These are phyloP conservation scores for Penicillium simplicissimum DNA, from an alignment of 495 filamentous ascomycete species.

Conservation along the genomic window DNA sequence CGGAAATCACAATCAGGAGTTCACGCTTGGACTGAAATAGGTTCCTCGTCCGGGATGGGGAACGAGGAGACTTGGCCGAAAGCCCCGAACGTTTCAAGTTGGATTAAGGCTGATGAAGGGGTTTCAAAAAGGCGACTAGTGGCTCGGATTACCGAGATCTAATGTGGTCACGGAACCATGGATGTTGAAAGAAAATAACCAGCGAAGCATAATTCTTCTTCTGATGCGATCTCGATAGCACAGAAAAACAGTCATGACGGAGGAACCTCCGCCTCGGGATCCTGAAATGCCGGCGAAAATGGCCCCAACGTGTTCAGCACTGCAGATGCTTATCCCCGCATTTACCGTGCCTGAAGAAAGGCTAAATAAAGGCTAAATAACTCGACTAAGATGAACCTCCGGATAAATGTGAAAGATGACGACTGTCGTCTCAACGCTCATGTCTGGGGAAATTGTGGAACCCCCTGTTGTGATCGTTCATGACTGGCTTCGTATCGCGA, in stretches of 20 bases:
- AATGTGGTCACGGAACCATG: background rate
- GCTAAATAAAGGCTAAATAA: constrained; percentile 23
- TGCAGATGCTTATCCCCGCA: constrained; percentile 15
- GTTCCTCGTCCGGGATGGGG: background rate
- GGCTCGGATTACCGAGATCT: background rate
- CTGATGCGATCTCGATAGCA: background rate
- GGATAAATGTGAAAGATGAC: constrained; percentile 10
- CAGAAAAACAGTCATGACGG: background rate
- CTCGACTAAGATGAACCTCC: background rate
- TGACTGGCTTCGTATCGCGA: background rate
- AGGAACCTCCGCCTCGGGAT: constrained; percentile 19
- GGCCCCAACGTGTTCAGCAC: background rate
- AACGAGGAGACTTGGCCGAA: background rate
- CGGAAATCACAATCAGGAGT: background rate
- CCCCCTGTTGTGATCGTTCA: background rate
- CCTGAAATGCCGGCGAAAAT: constrained; percentile 2
- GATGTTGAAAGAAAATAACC: background rate
- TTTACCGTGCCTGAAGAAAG: constrained; percentile 10
- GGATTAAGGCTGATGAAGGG: constrained; percentile 10
- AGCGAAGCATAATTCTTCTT: background rate
- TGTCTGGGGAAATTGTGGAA: constrained; percentile 12
- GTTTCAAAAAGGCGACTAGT: constrained; percentile 1
- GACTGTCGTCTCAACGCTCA: background rate
- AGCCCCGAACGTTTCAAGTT: constrained; percentile 15
- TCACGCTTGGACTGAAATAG: background rate